phyloP scores from a whole-genome alignment of 495 filamentous ascomycete species.

The Parathielavia appendiculata region DNA sequence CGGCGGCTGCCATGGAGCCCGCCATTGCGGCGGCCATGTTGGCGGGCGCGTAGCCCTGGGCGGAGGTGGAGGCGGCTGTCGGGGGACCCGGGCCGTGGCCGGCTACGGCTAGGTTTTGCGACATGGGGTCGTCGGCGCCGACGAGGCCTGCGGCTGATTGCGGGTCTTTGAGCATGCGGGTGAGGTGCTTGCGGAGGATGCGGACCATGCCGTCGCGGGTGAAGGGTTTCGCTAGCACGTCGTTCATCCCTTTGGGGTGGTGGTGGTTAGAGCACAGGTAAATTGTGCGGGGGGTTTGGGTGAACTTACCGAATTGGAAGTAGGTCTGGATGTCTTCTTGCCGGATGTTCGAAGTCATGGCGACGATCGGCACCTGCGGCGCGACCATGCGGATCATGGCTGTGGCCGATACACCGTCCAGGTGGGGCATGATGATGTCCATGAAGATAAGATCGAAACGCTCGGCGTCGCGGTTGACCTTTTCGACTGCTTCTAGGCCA shows the following conservation, averaged over 20 bases:
- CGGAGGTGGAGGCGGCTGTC: not conserved
- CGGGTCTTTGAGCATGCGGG: slow-evolving; percentile 58
- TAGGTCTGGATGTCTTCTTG: slow-evolving; percentile 97
- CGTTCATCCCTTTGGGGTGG: slow-evolving; percentile 85
- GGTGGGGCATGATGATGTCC: slow-evolving; percentile 98
- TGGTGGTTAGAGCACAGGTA: slow-evolving; percentile 20
- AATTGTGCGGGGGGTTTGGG: not conserved
- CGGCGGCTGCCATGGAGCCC: slow-evolving; percentile 20
- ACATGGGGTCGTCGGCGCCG: slow-evolving; percentile 4
- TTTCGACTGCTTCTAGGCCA: slow-evolving; percentile 88
- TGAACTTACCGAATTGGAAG: slow-evolving; percentile 83
- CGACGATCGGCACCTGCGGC: slow-evolving; percentile 79
- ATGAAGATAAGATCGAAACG: slow-evolving; percentile 94
- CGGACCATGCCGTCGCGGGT: slow-evolving; percentile 90
- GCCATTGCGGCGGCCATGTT: slow-evolving; percentile 16
- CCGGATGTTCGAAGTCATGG: slow-evolving; percentile 98
- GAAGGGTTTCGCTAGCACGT: slow-evolving; percentile 94
- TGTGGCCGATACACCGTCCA: slow-evolving; percentile 92
- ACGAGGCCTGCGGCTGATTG: slow-evolving; percentile 22
- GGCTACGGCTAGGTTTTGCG: slow-evolving; percentile 12
- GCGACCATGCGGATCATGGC: slow-evolving; percentile 89
- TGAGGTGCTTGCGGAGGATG: slow-evolving; percentile 84
- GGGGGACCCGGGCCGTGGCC: slow-evolving; percentile 23
- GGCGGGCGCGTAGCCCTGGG: not conserved
- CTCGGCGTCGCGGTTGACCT: slow-evolving; percentile 66